Conservation (phyloP, 257 asterid genomes). For the Solanum ahanhuiri region DNA sequence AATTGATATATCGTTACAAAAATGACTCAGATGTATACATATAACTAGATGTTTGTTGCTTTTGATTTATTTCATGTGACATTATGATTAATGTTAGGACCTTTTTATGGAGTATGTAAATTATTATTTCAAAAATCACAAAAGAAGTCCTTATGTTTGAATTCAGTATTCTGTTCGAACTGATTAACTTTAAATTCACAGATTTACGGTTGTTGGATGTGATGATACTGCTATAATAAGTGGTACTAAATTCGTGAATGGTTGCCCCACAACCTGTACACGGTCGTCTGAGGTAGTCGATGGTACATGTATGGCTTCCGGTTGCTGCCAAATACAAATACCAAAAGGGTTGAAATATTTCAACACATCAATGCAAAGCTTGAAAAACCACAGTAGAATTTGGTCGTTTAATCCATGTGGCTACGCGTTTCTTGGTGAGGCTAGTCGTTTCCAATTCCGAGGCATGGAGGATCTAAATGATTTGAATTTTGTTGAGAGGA, state of each 20-base stretch:
- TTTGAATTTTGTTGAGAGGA: slow-evolving; percentile 12
- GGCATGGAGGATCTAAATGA: slow-evolving; percentile 16
- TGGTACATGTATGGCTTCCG: slow-evolving; percentile 34
- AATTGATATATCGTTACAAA: too few relatives aligned
- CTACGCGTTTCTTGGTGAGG: slow-evolving; percentile 44
- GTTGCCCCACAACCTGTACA: slow-evolving; percentile 37
- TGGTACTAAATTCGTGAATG: slow-evolving; percentile 24
- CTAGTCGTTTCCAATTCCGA: slow-evolving; percentile 19
- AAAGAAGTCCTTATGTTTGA: background rate
- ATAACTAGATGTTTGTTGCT: background rate
- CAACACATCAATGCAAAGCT: background rate
- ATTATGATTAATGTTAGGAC: too few relatives aligned
- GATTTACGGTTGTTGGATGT: slow-evolving; percentile 37
- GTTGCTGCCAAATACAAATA: slow-evolving; percentile 43
- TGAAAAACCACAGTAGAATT: background rate
- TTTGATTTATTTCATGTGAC: background rate
- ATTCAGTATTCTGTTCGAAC: too few relatives aligned
- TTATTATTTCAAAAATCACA: too few relatives aligned
- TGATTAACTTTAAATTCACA: background rate
- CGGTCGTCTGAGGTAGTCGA: slow-evolving; percentile 14
- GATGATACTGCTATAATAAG: slow-evolving; percentile 25
- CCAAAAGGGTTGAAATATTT: slow-evolving; percentile 39
- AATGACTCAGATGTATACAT: too few relatives aligned
- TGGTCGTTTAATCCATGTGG: slow-evolving; percentile 34
- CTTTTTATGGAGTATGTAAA: too few relatives aligned